Evolutionary conservation across 1,284 basidiomycete genomes (phyloP).

Genomic region (Papiliotrema laurentii): DNA sequence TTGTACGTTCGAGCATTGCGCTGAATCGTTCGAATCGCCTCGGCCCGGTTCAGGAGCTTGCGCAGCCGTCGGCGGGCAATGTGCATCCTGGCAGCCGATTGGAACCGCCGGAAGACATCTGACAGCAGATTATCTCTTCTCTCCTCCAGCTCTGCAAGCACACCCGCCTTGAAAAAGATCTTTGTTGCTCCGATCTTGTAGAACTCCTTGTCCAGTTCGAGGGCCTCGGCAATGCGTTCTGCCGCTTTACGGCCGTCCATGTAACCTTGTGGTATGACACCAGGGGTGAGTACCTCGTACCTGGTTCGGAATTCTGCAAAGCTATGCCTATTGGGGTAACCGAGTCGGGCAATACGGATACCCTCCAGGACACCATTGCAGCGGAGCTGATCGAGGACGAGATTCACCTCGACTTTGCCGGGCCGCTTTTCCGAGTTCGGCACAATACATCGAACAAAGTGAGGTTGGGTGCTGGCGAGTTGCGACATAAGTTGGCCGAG

Average conservation of each 20-base stretch:
- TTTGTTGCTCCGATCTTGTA: slow-evolving; percentile 96
- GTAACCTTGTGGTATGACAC: slow-evolving; percentile 85
- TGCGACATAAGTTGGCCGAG: slow-evolving; percentile 87
- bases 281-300: slow-evolving; percentile 92
- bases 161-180: slow-evolving; percentile 99
- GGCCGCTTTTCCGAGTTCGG: slow-evolving; percentile 92
- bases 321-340: slow-evolving; percentile 93
- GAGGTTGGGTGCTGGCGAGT: slow-evolving; percentile 89
- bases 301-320: slow-evolving; percentile 97
- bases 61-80: slow-evolving; percentile 85
- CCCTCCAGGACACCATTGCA: slow-evolving; percentile 99
- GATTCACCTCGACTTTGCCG: slow-evolving; percentile 83
- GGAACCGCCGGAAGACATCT: slow-evolving; percentile 83
- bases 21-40: slow-evolving; percentile 88
- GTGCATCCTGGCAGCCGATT: slow-evolving; percentile 80
- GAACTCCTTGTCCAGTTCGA: slow-evolving; percentile 78
- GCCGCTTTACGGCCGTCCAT: slow-evolving; percentile 97
- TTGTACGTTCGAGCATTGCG: slow-evolving; percentile 89
- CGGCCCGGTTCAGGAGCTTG: slow-evolving; percentile 89
- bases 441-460: slow-evolving; percentile 98
- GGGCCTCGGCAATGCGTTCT: slow-evolving; percentile 82
- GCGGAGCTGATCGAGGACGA: slow-evolving; percentile 92
- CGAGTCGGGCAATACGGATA: slow-evolving; percentile 94
- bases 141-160: slow-evolving; percentile 96
- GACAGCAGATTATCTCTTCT: slow-evolving; percentile 79